These are phyloP conservation scores for Leucosporidium yakuticum DNA, from an alignment of 768 basidiomycete genomes.

Conservation along the genomic window DNA sequence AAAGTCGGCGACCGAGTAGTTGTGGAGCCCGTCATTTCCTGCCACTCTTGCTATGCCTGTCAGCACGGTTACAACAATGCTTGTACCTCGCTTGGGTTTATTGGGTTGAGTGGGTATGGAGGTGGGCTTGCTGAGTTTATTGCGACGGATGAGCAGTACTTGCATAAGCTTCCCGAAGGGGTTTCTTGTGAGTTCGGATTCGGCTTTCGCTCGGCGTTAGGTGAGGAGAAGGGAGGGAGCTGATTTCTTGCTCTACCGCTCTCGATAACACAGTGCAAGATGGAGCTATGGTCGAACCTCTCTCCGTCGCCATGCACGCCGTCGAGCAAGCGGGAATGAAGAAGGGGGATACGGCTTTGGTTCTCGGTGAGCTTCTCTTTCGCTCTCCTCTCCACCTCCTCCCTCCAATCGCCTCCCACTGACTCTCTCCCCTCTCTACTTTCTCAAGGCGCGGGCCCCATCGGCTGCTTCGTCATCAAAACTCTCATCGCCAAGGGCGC, in stretches of 20 bases:
- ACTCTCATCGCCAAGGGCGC: constrained; percentile 45
- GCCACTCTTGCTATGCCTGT: constrained; percentile 28
- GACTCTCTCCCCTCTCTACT: too few species aligned
- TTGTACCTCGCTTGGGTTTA: constrained; percentile 29
- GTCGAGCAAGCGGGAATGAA: constrained; percentile 48
- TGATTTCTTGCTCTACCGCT: neutral
- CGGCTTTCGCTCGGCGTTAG: neutral
- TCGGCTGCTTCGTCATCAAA: constrained; percentile 47
- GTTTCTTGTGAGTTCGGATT: constrained; percentile 44
- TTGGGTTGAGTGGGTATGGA: constrained; percentile 24
- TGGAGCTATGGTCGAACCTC: constrained; percentile 51
- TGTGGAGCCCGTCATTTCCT: constrained; percentile 47
- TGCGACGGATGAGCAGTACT: constrained; percentile 42
- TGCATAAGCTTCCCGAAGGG: constrained; percentile 47
- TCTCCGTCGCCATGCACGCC: constrained; percentile 51
- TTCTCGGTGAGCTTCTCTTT: constrained; percentile 46
- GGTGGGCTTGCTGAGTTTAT: constrained; percentile 52
- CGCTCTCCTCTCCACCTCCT: too few species aligned
- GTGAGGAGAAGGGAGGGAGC: too few species aligned
- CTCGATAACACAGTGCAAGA: constrained; percentile 46
- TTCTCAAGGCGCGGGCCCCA: constrained; percentile 31
- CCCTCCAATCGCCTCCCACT: too few species aligned
- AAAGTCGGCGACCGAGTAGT: constrained; percentile 45
- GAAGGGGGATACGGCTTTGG: constrained; percentile 46
- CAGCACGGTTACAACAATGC: constrained; percentile 4